Conservation (phyloP, 2,329 filamentous ascomycete genomes). For the Xylariaceae sp. region DNA sequence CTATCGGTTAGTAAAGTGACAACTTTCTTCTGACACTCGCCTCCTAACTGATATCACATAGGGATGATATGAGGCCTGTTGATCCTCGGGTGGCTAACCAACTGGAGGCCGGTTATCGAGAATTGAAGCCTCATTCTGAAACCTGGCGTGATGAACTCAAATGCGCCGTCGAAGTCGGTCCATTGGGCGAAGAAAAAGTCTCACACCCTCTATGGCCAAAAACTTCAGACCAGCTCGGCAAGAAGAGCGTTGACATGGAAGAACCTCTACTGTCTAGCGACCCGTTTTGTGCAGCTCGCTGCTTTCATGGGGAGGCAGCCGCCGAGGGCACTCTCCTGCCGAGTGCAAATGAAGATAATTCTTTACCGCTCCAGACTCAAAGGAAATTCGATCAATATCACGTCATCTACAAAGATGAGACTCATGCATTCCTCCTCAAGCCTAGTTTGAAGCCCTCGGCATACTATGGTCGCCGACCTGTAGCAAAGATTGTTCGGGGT, state of each 20-base stretch:
- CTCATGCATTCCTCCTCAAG: constrained; percentile 77
- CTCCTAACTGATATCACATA: constrained; percentile 21
- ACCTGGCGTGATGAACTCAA: constrained; percentile 90
- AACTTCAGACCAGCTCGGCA: constrained; percentile 35
- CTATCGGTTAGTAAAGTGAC: constrained; percentile 53
- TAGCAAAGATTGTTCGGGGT: constrained; percentile 80
- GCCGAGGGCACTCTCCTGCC: constrained; percentile 42
- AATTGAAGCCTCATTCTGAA: constrained; percentile 80
- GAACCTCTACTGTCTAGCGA: constrained; percentile 46
- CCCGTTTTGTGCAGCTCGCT: constrained; percentile 54
- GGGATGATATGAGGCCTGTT: constrained; percentile 85
- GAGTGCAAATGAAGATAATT: constrained; percentile 35
- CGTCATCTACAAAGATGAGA: constrained; percentile 77
- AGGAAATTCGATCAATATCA: constrained; percentile 68
- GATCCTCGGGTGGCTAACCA: constrained; percentile 83
- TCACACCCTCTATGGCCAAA: constrained; percentile 76
- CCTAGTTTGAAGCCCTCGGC: constrained; percentile 78
- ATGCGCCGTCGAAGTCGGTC: constrained; percentile 84
- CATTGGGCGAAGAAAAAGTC: constrained; percentile 86
- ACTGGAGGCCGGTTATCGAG: constrained; percentile 82
- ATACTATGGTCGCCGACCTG: constrained; percentile 74
- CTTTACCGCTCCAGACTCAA: constrained; percentile 38
- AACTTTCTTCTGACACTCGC: background rate
- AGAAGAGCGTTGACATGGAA: constrained; percentile 30
- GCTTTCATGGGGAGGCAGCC: constrained; percentile 54